phyloP scores from a whole-genome alignment of 164 flowering plant species.

The Nymphaea thermarum region DNA sequence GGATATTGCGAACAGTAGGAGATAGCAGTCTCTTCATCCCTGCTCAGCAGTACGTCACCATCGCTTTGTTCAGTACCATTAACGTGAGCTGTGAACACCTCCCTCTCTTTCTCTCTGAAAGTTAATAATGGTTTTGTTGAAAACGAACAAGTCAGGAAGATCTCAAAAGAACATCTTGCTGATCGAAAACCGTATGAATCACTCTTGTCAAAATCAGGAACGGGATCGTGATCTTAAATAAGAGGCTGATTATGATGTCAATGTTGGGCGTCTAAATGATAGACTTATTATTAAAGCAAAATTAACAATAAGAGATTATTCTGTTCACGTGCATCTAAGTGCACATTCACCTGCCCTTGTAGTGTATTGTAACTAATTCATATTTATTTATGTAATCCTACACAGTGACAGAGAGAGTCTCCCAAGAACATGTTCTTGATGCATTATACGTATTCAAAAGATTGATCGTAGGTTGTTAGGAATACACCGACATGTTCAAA shows the following conservation, averaged over 20 bases:
- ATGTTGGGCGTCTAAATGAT: not conserved
- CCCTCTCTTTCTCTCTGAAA: not conserved
- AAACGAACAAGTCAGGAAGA: not conserved
- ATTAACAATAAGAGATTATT: not conserved
- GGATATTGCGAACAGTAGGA: too few relatives aligned
- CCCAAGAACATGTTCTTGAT: too few relatives aligned
- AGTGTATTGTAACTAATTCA: not conserved
- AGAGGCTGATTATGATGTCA: not conserved
- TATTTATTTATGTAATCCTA: not conserved
- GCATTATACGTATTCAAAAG: too few relatives aligned
- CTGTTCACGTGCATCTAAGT: not conserved
- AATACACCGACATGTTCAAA: too few relatives aligned
- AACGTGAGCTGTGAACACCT: too few relatives aligned
- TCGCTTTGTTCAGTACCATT: too few relatives aligned
- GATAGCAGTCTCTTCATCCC: too few relatives aligned
- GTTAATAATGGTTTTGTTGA: not conserved
- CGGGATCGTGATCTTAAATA: not conserved
- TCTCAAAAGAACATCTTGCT: too few relatives aligned
- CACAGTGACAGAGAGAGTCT: too few relatives aligned
- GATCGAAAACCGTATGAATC: not conserved
- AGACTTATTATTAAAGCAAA: not conserved
- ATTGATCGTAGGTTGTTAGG: too few relatives aligned
- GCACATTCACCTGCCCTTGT: not conserved
- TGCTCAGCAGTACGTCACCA: too few relatives aligned
- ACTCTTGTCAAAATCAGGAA: not conserved